Base-by-base conservation (phyloP, 768 basidiomycete genomes). In the Phallus indusiatus region DNA sequence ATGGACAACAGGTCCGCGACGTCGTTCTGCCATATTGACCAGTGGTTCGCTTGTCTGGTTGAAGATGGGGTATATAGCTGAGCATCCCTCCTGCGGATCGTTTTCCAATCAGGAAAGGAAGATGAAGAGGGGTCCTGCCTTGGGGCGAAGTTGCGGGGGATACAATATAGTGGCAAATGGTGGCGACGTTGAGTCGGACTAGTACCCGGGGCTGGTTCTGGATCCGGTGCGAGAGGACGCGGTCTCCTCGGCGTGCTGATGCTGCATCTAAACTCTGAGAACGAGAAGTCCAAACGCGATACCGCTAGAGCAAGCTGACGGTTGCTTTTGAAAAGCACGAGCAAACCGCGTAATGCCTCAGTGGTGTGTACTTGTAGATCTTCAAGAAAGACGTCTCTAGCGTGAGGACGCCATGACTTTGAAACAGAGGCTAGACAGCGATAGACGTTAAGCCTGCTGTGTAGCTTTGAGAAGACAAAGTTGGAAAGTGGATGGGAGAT, bases 351-450 rank as follows among this genome's bases (percentile, higher is more conserved):
- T 33, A 65, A 47, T 18, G 64, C 55, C 12, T 61, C 61, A 18
- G 53, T 33, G 14, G 60, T 64, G 28, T 59, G 36, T 18, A 57
- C 63, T 46, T 61, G 28, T 2, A 65, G 35, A 8, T 65, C 54
- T 54, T 65, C 63, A 16, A 64, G 55, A 46, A 65, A 65, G 20
- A 65, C 61, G 37, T 61, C 60, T 28, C 56, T 47, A n/a, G 64
- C 64, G 33, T 62, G 54, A 9, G 18, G 47, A 46, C 59, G 59
- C 60, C 64, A 65, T 20, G 57, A 53, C 47, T 55, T 52, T 24
- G 60, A 65, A 11, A 64, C 61, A 24, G 21, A 54, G 16, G 62
- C 56, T 9, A 60, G 54, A 59, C 50, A 51, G 17, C 57, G 48
- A 24, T 59, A 59, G 24, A 59, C 21, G 35, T 59, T 59, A 2